Evolutionary conservation across 257 asterid genomes (phyloP).

Genomic region (Solanum peruvianum): DNA sequence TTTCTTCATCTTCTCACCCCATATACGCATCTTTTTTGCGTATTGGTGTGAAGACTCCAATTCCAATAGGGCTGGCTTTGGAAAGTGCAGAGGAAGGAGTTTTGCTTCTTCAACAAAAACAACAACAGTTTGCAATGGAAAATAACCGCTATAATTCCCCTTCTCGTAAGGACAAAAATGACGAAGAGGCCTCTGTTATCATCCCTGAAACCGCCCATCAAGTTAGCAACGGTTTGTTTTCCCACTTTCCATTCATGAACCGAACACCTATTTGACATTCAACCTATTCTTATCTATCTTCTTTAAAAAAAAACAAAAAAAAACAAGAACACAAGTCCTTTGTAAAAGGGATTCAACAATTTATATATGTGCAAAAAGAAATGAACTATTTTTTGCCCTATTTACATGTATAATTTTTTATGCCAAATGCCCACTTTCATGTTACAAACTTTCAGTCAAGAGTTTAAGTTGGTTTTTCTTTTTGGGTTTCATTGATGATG

Average conservation of each 20-base stretch:
- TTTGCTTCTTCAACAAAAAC: background rate
- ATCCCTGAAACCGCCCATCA: slow-evolving; percentile 83
- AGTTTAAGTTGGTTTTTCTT: background rate
- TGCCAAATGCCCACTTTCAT: background rate
- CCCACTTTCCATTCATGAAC: background rate
- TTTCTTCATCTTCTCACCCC: background rate
- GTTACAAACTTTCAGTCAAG: background rate
- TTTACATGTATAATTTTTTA: background rate
- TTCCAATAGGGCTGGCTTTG: background rate
- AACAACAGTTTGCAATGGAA: background rate
- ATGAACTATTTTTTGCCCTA: background rate
- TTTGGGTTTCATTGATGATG: background rate
- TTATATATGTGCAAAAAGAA: background rate
- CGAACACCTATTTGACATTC: background rate
- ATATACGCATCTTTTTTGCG: background rate
- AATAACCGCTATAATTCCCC: background rate
- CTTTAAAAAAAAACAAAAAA: too few species aligned
- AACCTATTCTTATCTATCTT: too few species aligned
- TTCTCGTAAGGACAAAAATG: background rate
- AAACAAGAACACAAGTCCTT: background rate
- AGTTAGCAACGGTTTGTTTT: slow-evolving; percentile 64
- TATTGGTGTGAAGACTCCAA: background rate
- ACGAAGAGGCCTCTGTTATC: slow-evolving; percentile 13
- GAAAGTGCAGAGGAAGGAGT: background rate
- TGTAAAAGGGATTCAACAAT: background rate